These are phyloP conservation scores for Gracilaria domingensis DNA, from an alignment of 23 red algal species.

Conservation along the genomic window DNA sequence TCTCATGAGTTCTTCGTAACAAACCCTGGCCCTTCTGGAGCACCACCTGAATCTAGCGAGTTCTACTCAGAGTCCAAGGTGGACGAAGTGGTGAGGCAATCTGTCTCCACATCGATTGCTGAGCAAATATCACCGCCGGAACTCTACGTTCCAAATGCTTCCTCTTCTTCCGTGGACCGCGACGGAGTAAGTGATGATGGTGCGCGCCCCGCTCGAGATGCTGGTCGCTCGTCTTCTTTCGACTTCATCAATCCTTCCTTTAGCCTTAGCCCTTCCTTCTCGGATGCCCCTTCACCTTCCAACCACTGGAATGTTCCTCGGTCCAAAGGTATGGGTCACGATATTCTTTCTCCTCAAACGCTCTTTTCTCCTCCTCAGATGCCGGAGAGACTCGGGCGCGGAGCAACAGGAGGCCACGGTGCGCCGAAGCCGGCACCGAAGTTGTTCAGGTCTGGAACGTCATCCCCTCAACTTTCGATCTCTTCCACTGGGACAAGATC, in stretches of 20 bases:
- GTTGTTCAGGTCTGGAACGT: slow-evolving; percentile 35
- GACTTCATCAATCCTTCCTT: slow-evolving; percentile 52
- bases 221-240: not conserved
- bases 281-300: slow-evolving; percentile 44
- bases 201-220: not conserved
- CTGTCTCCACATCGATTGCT: slow-evolving; percentile 43
- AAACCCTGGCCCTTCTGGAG: not conserved
- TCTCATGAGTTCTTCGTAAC: slow-evolving; percentile 17
- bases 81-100: slow-evolving; percentile 42
- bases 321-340: slow-evolving; percentile 1
- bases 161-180: not conserved
- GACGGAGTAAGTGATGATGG: not conserved
- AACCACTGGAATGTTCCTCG: slow-evolving; percentile 61
- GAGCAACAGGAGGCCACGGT: not conserved
- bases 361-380: slow-evolving; percentile 62
- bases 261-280: slow-evolving; percentile 39
- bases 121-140: slow-evolving; percentile 36
- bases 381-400: slow-evolving; percentile 47
- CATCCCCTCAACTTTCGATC: slow-evolving; percentile 49
- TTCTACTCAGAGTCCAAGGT: slow-evolving; percentile 27
- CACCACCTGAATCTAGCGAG: not conserved
- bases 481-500: slow-evolving; percentile 51
- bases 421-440: slow-evolving; percentile 24
- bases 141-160: not conserved
- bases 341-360: slow-evolving; percentile 46